These are phyloP conservation scores for Vigna hirtella DNA, from an alignment of 306 rosid genomes.

Conservation along the genomic window DNA sequence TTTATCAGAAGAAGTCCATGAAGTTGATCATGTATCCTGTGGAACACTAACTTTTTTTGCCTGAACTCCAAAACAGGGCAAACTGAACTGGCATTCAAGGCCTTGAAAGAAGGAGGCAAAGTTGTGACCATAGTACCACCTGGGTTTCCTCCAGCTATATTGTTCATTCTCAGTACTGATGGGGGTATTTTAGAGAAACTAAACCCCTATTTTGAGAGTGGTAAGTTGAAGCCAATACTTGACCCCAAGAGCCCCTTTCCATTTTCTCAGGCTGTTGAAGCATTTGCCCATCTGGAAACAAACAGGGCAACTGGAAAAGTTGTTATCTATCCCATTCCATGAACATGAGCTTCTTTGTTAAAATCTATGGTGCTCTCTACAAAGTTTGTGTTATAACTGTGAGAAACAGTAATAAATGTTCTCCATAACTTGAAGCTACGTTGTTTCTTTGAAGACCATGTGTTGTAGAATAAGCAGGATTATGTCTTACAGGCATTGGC, in stretches of 20 bases:
- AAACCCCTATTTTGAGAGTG: slow-evolving; percentile 62
- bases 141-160: slow-evolving; percentile 29
- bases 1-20: neutral
- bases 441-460: neutral
- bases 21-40: neutral
- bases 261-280: slow-evolving; percentile 59
- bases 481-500: neutral
- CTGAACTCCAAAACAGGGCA: slow-evolving; percentile 48
- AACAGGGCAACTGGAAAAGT: slow-evolving; percentile 64
- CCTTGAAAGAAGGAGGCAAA: slow-evolving; percentile 65
- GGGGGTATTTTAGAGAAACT: slow-evolving; percentile 61
- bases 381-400: neutral
- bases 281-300: slow-evolving; percentile 64
- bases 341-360: neutral
- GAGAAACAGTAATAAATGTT: neutral
- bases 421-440: neutral
- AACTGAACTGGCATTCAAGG: slow-evolving; percentile 57
- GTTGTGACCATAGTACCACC: slow-evolving; percentile 57
- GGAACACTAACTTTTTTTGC: slow-evolving; percentile 9
- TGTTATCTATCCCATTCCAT: slow-evolving; percentile 65
- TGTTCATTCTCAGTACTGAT: slow-evolving; percentile 46
- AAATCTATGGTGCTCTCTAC: neutral
- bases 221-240: slow-evolving; percentile 69
- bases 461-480: neutral
- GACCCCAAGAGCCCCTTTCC: slow-evolving; percentile 70